Conservation (phyloP, 768 basidiomycete species). For the Albatrellus ellisii region DNA sequence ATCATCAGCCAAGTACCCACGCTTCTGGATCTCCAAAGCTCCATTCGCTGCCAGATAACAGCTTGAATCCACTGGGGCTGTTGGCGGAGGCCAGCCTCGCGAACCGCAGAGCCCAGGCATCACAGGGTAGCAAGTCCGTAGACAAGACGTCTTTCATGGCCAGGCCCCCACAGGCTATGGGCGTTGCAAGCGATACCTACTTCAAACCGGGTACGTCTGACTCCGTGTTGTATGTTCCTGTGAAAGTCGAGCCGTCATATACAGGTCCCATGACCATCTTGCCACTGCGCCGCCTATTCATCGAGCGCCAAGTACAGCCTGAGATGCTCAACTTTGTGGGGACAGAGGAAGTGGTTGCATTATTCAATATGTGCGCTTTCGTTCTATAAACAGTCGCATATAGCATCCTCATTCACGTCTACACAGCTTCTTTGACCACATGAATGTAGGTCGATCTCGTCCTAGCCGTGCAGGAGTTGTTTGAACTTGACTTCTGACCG, state of each 20-base stretch:
- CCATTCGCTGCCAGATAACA: constrained; percentile 84
- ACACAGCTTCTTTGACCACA: constrained; percentile 58
- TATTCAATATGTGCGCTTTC: constrained; percentile 89
- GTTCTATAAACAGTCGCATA: too few relatives aligned
- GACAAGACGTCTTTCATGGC: constrained; percentile 6
- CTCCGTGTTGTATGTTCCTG: not conserved
- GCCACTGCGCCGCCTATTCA: constrained; percentile 69
- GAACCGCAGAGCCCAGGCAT: constrained; percentile 48
- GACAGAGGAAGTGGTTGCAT: constrained; percentile 80
- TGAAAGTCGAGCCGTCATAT: not conserved
- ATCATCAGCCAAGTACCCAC: constrained; percentile 10
- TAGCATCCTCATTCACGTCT: constrained; percentile 6
- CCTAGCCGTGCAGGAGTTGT: not conserved
- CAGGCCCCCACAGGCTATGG: constrained; percentile 30
- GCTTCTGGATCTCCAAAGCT: constrained; percentile 67
- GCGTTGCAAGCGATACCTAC: constrained; percentile 79
- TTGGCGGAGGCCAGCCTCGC: constrained; percentile 83
- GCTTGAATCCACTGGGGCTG: constrained; percentile 84
- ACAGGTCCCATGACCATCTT: constrained; percentile 81
- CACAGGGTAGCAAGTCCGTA: constrained; percentile 8
- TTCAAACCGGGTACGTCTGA: constrained; percentile 63
- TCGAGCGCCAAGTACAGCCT: constrained; percentile 83
- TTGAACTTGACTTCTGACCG: constrained; percentile 7
- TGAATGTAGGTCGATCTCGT: constrained; percentile 38
- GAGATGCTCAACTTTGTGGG: constrained; percentile 85